A percentile compares a stretch with the other conserved stretches of the same genome.
These are phyloP conservation scores for Phaffia rhodozyma DNA, from an alignment of 1,284 basidiomycete species.

Conservation along the genomic window DNA sequence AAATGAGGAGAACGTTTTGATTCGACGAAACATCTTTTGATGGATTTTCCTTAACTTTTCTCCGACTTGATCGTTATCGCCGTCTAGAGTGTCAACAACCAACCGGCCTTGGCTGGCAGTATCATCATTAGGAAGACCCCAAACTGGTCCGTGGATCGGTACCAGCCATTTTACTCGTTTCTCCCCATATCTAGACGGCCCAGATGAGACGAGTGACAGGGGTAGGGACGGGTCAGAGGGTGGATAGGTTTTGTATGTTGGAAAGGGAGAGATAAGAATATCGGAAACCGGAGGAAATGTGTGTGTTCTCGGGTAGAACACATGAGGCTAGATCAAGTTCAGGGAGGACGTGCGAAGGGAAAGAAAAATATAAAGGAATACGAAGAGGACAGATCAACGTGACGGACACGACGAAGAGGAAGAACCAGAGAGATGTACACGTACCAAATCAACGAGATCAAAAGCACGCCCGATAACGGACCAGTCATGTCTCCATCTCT, in stretches of 20 bases:
- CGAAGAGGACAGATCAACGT: too few relatives aligned
- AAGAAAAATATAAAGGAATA: too few relatives aligned
- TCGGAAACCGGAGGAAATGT: not conserved
- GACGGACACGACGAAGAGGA: too few relatives aligned
- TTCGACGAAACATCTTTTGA: not conserved
- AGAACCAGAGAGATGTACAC: too few relatives aligned
- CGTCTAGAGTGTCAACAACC: not conserved
- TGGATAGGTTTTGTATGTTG: not conserved
- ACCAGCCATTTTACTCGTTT: conserved; percentile 7
- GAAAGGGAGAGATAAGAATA: not conserved
- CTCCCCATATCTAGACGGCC: not conserved
- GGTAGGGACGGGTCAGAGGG: not conserved
- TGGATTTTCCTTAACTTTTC: not conserved
- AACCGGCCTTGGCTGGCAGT: not conserved
- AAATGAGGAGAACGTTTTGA: not conserved
- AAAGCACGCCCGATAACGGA: too few relatives aligned
- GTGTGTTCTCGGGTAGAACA: not conserved
- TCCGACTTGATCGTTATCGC: not conserved
- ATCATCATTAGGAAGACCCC: not conserved
- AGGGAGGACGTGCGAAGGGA: too few relatives aligned
- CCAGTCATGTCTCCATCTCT: too few relatives aligned
- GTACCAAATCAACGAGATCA: too few relatives aligned
- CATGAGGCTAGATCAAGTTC: not conserved
- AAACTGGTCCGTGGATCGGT: conserved; percentile 4
- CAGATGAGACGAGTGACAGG: not conserved